Evolutionary conservation across 257 asterid species (phyloP).

Genomic region (Primulina eburnea): DNA sequence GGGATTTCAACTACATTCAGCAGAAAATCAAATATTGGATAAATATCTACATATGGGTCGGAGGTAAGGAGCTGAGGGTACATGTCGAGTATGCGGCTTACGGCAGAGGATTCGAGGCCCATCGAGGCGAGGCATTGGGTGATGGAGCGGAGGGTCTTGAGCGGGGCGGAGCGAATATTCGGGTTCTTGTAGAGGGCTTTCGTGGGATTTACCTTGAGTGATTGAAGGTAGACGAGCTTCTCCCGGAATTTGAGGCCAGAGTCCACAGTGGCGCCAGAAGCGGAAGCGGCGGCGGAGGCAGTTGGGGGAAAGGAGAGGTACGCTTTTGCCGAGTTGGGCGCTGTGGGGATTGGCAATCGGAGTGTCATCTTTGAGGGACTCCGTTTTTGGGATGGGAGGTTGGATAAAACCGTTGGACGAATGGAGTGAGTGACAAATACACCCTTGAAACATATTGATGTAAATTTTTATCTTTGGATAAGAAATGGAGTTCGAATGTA

Average conservation of each 20-base stretch:
- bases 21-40: conserved; percentile 38
- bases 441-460: too few relatives aligned
- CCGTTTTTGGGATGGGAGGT: background rate
- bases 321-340: background rate
- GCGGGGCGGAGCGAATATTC: conserved; percentile 34
- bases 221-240: conserved; percentile 33
- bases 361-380: background rate
- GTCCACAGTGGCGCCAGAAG: conserved; percentile 41
- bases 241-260: conserved; percentile 54
- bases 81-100: conserved; percentile 49
- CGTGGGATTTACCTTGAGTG: conserved; percentile 30
- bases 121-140: conserved; percentile 35
- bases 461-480: too few relatives aligned
- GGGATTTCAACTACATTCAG: conserved; percentile 45
- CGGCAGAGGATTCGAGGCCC: conserved; percentile 40
- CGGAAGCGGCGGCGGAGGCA: background rate
- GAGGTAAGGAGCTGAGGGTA: conserved; percentile 37
- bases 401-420: background rate
- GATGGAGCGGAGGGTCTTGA: conserved; percentile 31
- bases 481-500: too few relatives aligned
- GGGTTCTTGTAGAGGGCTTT: conserved; percentile 45
- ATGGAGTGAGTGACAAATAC: too few relatives aligned
- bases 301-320: background rate
- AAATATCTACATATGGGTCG: conserved; percentile 34
- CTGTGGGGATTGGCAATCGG: background rate